A percentile compares a stretch with the other conserved stretches of the same genome.
Conservation (phyloP, 805 yeast genomes). For the Brettanomyces sp. region DNA sequence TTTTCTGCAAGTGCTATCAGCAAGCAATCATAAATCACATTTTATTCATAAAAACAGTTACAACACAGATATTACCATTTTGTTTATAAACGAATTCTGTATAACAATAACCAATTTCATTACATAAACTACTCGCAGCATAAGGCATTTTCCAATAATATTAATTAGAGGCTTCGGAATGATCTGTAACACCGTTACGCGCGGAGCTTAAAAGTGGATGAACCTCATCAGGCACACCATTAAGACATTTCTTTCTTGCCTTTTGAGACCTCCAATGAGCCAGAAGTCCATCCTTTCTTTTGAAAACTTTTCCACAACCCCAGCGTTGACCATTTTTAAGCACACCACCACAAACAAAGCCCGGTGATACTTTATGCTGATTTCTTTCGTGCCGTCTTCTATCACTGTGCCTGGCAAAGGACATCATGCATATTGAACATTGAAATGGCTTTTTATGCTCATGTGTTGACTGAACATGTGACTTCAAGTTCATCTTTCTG, state of each 20-base stretch:
- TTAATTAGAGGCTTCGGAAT: not conserved
- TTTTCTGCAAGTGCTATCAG: too few relatives aligned
- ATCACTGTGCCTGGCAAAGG: slow-evolving; percentile 27
- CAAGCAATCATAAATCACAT: too few relatives aligned
- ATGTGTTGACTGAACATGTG: slow-evolving; percentile 26
- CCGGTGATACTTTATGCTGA: slow-evolving; percentile 19
- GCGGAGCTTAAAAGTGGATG: slow-evolving; percentile 1
- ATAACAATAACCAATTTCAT: too few relatives aligned
- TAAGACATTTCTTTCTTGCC: slow-evolving; percentile 25
- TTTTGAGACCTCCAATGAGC: slow-evolving; percentile 29
- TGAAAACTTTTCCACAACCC: slow-evolving; percentile 29
- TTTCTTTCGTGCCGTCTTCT: slow-evolving; percentile 26
- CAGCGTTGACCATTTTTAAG: slow-evolving; percentile 20
- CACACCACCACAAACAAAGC: slow-evolving; percentile 23
- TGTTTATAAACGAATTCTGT: too few relatives aligned
- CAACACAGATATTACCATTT: too few relatives aligned
- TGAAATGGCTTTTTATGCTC: slow-evolving; percentile 25
- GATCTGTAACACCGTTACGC: slow-evolving; percentile 6
- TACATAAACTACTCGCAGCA: too few relatives aligned
- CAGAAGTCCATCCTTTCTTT: slow-evolving; percentile 26
- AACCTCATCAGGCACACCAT: slow-evolving; percentile 7
- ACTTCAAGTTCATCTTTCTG: slow-evolving; percentile 24
- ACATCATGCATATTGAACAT: slow-evolving; percentile 20
- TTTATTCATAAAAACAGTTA: too few relatives aligned
- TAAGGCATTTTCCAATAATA: not conserved